phyloP scores from a whole-genome alignment of 2,329 filamentous ascomycete genomes.

The Exserohilum rostratum region DNA sequence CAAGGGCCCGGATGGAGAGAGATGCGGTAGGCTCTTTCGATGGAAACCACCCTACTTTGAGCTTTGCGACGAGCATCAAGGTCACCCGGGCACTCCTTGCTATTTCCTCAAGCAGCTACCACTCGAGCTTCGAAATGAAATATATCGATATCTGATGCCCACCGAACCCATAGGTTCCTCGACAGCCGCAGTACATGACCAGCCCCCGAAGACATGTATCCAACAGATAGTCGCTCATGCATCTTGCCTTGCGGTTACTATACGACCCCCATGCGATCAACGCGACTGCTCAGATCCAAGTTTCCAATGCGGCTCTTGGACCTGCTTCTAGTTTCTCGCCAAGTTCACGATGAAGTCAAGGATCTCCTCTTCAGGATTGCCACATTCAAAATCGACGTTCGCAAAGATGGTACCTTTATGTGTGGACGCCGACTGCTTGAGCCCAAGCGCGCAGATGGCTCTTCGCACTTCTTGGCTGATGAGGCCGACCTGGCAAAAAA shows the following conservation, averaged over 20 bases:
- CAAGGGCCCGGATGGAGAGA: constrained; percentile 21
- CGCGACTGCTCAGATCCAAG: background rate
- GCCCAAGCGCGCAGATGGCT: constrained; percentile 36
- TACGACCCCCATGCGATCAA: background rate
- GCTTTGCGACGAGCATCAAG: constrained; percentile 35
- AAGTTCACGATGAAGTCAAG: constrained; percentile 37
- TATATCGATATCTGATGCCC: constrained; percentile 42
- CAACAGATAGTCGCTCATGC: background rate
- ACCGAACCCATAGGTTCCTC: constrained; percentile 34
- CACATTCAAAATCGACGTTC: constrained; percentile 40
- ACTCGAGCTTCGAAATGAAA: constrained; percentile 38
- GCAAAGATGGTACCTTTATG: constrained; percentile 42
- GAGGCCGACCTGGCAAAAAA: constrained; percentile 24
- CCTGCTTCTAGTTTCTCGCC: constrained; percentile 35
- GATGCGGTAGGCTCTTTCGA: constrained; percentile 33
- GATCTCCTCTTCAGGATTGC: constrained; percentile 38
- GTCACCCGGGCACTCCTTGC: constrained; percentile 37
- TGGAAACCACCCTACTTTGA: constrained; percentile 39
- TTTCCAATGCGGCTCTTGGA: constrained; percentile 29
- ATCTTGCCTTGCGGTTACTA: background rate
- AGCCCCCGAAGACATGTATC: background rate
- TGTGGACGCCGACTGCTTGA: constrained; percentile 40
- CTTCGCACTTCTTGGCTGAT: constrained; percentile 22
- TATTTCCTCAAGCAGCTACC: constrained; percentile 40
- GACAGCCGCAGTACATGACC: constrained; percentile 15